Base-by-base conservation (phyloP, 2,329 filamentous ascomycete genomes). In the Didymella sp. region DNA sequence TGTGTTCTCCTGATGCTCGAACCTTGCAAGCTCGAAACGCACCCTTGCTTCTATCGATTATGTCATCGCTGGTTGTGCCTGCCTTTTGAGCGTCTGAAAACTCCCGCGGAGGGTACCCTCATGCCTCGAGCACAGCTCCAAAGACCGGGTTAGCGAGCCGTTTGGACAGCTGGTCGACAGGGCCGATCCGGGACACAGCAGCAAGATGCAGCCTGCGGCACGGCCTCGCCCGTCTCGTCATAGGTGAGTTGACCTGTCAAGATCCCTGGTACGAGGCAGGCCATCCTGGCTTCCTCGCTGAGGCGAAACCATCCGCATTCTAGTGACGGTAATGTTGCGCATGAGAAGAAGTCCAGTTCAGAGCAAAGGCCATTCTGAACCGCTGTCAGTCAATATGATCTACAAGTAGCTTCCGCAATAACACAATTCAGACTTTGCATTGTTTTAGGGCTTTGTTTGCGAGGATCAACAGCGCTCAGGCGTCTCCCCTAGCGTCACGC, bases 111-210 rank as follows among this genome's bases (percentile, higher is more conserved):
- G 35, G 42, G 25, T 40, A 25, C 27, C 15, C 17, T 52, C 41
- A 21, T 54, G 58, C 58, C 58, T 60, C 59, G 59, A 61, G 55
- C 55, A 43, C 47, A 38, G 41, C 58, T 53, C 58, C 58, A 62
- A 51, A 42, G 43, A 60, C 56, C 59, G 46, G 59, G 59, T 59
- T 57, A 51, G 59, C 52, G 35, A 46, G 58, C 53, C 49, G 31
- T 38, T 42, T 48, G 37, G 53, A 50, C 46, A 51, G 53, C 37
- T 45, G 38, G 46, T 54, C 42, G 54, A 56, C 58, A 46, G 49
- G 49, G 51, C 50, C 30, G 51, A 44, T 27, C 49, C 43, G 55
- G 49, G 31, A 38, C 55, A 62, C 60, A 51, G 45, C 60, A 62
- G 56, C 17, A 56, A 25, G 43, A 41, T 45, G 52, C 57, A 53